A percentile compares a stretch with the other conserved stretches of the same genome.
Conservation (phyloP, 306 rosid genomes). For the Prinsepia uniflora region DNA sequence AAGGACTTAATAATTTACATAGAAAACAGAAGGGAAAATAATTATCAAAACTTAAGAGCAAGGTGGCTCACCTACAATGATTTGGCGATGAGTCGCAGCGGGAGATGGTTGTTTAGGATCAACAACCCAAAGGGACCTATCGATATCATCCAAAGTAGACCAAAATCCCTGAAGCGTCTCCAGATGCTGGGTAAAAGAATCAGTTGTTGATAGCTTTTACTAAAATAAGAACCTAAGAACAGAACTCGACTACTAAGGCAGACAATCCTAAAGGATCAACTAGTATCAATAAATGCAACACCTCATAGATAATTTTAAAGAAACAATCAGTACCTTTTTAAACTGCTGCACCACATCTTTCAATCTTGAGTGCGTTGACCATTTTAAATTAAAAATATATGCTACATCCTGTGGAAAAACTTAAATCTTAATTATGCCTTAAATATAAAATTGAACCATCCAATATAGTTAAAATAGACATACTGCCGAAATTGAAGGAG, state of each 20-base stretch:
- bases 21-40: background rate
- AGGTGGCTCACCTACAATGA: conserved; percentile 22
- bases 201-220: background rate
- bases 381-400: conserved; percentile 25
- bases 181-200: conserved; percentile 31
- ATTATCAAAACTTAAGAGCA: background rate
- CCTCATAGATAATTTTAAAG: background rate
- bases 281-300: conserved; percentile 1
- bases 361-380: conserved; percentile 34
- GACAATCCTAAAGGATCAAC: background rate
- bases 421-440: background rate
- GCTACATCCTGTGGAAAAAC: conserved; percentile 29
- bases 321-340: conserved; percentile 23
- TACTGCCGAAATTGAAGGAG: conserved; percentile 39
- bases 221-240: conserved; percentile 1
- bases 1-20: background rate
- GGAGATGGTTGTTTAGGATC: conserved; percentile 23
- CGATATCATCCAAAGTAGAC: conserved; percentile 37
- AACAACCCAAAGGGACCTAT: conserved; percentile 25
- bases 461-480: background rate
- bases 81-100: conserved; percentile 17
- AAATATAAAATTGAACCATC: background rate
- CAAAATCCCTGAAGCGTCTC: conserved; percentile 35
- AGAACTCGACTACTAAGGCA: background rate
- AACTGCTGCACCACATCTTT: conserved; percentile 37